These are phyloP conservation scores for Simplicillium sp. DNA, from an alignment of 2,329 filamentous ascomycete species.

Conservation along the genomic window DNA sequence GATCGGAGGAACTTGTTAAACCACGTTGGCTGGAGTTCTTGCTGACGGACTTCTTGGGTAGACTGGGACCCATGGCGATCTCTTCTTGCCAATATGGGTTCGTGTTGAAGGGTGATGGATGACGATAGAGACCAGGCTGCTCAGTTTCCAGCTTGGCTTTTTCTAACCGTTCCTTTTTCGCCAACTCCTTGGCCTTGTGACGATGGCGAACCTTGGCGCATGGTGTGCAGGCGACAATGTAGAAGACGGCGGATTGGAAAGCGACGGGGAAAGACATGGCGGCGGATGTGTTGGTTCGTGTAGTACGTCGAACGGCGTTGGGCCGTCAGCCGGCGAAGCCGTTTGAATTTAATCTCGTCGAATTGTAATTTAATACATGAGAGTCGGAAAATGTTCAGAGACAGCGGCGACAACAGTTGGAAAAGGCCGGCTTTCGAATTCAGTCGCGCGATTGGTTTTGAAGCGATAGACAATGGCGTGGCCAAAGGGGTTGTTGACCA, in stretches of 20 bases:
- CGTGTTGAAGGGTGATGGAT: conserved; percentile 74
- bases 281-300: conserved; percentile 3
- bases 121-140: conserved; percentile 65
- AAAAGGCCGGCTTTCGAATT: no score
- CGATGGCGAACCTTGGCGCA: conserved; percentile 64
- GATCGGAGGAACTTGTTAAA: conserved; percentile 44
- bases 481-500: no score
- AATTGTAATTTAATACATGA: no score
- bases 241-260: conserved; percentile 70
- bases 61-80: conserved; percentile 69
- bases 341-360: no score
- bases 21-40: conserved; percentile 52
- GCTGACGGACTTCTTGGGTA: conserved; percentile 52
- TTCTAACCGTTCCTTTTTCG: conserved; percentile 56
- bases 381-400: no score
- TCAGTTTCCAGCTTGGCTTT: conserved; percentile 57
- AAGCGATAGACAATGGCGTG: no score
- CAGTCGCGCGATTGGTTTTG: no score
- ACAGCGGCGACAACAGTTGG: no score
- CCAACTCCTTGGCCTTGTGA: conserved; percentile 61
- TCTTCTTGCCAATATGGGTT: conserved; percentile 87
- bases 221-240: conserved; percentile 67
- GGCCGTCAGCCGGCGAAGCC: not conserved
- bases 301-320: not conserved
- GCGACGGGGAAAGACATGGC: conserved; percentile 43